phyloP scores from a whole-genome alignment of 257 asterid species.

The Salvia hispanica region DNA sequence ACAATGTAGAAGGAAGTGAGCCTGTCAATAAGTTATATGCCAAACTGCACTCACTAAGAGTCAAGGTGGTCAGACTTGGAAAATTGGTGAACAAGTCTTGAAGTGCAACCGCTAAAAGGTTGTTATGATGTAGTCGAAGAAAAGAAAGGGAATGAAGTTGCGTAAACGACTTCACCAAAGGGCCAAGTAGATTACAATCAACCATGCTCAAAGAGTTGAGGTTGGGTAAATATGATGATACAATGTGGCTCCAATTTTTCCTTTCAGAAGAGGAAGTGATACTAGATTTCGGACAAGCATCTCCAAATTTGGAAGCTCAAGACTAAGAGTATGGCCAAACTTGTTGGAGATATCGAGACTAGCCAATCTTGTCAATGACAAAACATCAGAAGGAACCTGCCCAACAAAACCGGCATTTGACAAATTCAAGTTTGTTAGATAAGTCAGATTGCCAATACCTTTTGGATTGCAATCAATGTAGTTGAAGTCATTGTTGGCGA shows the following conservation, averaged over 20 bases:
- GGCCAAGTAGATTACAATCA: neutral
- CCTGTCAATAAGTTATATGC: too few species aligned
- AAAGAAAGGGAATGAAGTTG: neutral
- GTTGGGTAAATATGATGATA: neutral
- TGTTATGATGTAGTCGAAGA: neutral
- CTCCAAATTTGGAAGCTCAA: neutral
- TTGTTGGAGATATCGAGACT: neutral
- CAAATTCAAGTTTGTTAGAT: neutral
- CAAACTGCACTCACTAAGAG: too few species aligned
- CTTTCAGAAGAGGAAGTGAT: neutral
- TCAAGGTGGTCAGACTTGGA: neutral
- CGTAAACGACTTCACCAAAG: neutral
- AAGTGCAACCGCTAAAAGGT: neutral
- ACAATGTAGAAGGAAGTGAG: too few species aligned
- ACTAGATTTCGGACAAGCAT: neutral
- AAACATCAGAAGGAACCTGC: neutral
- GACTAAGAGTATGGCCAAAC: neutral
- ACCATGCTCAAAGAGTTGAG: neutral
- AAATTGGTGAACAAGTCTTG: neutral
- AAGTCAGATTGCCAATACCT: neutral
- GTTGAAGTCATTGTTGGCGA: too few species aligned
- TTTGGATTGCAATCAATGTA: too few species aligned
- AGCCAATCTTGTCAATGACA: neutral
- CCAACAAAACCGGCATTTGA: neutral
- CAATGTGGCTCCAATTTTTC: neutral